These are phyloP conservation scores for Xylariales sp. DNA, from an alignment of 2,329 filamentous ascomycete species.

Conservation along the genomic window DNA sequence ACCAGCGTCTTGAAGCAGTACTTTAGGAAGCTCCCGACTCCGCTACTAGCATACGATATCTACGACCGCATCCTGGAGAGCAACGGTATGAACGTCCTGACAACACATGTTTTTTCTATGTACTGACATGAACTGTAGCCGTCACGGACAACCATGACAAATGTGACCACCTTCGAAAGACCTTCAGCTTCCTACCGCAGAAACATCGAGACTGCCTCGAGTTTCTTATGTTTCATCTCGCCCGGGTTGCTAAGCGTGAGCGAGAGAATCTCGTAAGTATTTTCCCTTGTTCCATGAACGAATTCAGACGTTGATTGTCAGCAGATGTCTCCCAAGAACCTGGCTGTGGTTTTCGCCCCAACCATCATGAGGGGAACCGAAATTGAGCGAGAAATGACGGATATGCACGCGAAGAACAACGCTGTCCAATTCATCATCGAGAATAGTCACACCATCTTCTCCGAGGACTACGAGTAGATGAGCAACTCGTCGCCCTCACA, in stretches of 20 bases:
- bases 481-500: background rate
- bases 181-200: constrained; percentile 73
- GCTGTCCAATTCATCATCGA: constrained; percentile 92
- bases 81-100: constrained; percentile 49
- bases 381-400: constrained; percentile 90
- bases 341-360: constrained; percentile 94
- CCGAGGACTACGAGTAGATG: constrained; percentile 32
- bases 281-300: background rate
- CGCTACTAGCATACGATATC: constrained; percentile 85
- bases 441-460: constrained; percentile 78
- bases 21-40: constrained; percentile 86
- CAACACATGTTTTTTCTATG: background rate
- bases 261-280: constrained; percentile 74
- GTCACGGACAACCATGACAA: constrained; percentile 63
- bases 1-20: constrained; percentile 97
- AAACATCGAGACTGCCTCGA: constrained; percentile 86
- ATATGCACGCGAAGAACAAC: constrained; percentile 89
- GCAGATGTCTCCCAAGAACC: constrained; percentile 91
- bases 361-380: constrained; percentile 93
- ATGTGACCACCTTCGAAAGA: constrained; percentile 65
- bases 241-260: constrained; percentile 76
- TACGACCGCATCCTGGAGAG: constrained; percentile 88
- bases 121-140: constrained; percentile 36
- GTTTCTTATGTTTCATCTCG: constrained; percentile 90
- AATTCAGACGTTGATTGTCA: constrained; percentile 13